Evolutionary conservation across 2,329 filamentous ascomycete genomes (phyloP), one percentile per base, ranked within the genome.

Genomic region (Cucurbitaria berberidis): DNA sequence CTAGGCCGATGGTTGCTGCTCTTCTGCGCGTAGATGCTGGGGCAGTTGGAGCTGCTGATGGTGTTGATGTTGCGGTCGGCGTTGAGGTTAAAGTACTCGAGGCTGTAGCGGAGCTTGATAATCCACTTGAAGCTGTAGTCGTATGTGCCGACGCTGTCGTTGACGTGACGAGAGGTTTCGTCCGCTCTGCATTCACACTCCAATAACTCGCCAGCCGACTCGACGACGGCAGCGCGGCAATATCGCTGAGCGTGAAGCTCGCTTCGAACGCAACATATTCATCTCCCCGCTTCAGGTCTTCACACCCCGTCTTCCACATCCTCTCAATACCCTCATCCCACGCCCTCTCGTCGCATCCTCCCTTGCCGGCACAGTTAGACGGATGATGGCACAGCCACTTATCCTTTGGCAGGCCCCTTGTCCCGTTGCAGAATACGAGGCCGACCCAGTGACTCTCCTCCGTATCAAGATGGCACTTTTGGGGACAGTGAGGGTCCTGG

Each of bases 311-410:
- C 8, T 18, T 18, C 2, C 2, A 9, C n/a, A 3, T 9, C n/a
- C 5, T 19, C 34, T 36, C 18, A 7, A 36, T 10, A 19, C 4
- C 15, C n/a, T 18, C n/a, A 19, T 19, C 16, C 34, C 34, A 16
- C 7, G 18, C 18, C 4, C 10, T 19, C 8, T 36, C 34, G 16
- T 16, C 38, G 21, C 38, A 41, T 4, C 19, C 38, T 10, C 21
- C 21, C 3, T 11, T 43, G n/a, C 24, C 40, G 2, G 42, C 38
- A 26, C 63, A 66, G 24, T 60, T 63, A n/a, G 63, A 60, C 0
- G 63, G 63, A 38, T 62, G 55, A 27, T 63, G 34, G 53, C 63
- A 66, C 43, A 64, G 51, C 61, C 63, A 66, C 1, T 45, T 58
- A 15, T 60, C 40, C 13, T 56, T 51, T 15, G 55, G 55, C 10